phyloP scores from a whole-genome alignment of 164 flowering plant species.

The Nymphaea colorata region DNA sequence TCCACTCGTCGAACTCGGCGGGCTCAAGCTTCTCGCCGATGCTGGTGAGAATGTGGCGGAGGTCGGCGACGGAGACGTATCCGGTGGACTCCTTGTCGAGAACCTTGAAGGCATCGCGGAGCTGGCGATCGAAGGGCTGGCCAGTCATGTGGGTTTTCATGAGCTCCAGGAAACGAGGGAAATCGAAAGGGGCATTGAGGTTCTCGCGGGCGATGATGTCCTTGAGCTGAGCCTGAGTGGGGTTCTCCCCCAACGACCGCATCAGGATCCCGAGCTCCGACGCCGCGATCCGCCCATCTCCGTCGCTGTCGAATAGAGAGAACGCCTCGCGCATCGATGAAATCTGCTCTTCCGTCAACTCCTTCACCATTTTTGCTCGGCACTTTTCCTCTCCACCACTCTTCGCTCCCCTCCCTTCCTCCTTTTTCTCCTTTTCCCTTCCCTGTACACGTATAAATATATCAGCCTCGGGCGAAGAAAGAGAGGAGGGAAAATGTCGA shows the following conservation, averaged over 20 bases:
- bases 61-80: constrained; percentile 66
- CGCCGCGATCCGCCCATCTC: constrained; percentile 78
- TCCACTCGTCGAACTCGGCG: constrained; percentile 96
- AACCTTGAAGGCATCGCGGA: constrained; percentile 87
- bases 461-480: neutral
- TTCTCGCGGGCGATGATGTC: constrained; percentile 58
- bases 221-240: constrained; percentile 86
- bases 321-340: constrained; percentile 88
- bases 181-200: constrained; percentile 75
- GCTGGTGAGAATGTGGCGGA: constrained; percentile 79
- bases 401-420: neutral
- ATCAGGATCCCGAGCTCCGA: constrained; percentile 89
- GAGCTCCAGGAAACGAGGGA: constrained; percentile 64
- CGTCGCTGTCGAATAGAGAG: constrained; percentile 87
- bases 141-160: constrained; percentile 74
- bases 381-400: constrained; percentile 5
- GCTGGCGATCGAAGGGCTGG: constrained; percentile 90
- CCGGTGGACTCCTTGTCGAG: constrained; percentile 86
- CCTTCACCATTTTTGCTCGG: constrained; percentile 50
- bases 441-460: too few relatives aligned
- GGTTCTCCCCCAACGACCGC: constrained; percentile 94
- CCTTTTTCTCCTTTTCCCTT: neutral
- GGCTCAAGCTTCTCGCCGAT: constrained; percentile 95
- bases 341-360: constrained; percentile 73
- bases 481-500: neutral